Base-by-base conservation (phyloP, 1,284 basidiomycete species). In the Ceratobasidium sp. region DNA sequence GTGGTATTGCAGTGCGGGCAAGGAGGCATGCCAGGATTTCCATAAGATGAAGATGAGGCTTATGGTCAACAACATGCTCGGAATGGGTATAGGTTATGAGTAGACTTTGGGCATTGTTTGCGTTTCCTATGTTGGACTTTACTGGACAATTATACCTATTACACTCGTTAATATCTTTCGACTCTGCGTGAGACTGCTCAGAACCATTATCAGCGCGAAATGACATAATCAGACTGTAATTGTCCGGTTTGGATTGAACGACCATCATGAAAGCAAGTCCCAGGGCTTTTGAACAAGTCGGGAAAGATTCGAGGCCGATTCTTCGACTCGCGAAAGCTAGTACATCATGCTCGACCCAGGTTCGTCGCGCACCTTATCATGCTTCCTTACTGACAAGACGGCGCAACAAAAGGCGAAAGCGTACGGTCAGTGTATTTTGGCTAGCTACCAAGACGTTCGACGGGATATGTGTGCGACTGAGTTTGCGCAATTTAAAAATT, bases 391-490 rank as follows among this genome's bases (percentile, higher is more conserved):
- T 56, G 22, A 22, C 19, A n/a, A 60, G 54, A 27, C 54, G 54
- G 9, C 54, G 17, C 54, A 22, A 29, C n/a, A n/a, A 22, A 87
- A 94, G 78, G 94, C 94, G 36, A 84, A 88, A 9, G 84, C 81
- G 14, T 96, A 96, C 79, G 94, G 93, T 29, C 90, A 90, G 81
- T 96, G 94, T 80, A 89, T 96, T 31, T 82, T 91, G 22, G 87
- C 88, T 2, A 89, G 87, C 2, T 94, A 95, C 82, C 90, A 89
- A 24, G 93, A 96, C 79, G 89, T 93, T 15, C 87, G 84, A 76
- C 91, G 91, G 81, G 92, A 94, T 79, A 87, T 88, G 74, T 96
- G 94, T 83, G 88, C 89, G 74, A 87, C 88, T 15, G 93, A 96
- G 81, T 96, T 95, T 77, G 85, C 86, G 6, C 87, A 87, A 77